A percentile compares a stretch with the other conserved stretches of the same genome.
phyloP scores from a whole-genome alignment of 495 filamentous ascomycete genomes.

The Penicillium lagena region DNA sequence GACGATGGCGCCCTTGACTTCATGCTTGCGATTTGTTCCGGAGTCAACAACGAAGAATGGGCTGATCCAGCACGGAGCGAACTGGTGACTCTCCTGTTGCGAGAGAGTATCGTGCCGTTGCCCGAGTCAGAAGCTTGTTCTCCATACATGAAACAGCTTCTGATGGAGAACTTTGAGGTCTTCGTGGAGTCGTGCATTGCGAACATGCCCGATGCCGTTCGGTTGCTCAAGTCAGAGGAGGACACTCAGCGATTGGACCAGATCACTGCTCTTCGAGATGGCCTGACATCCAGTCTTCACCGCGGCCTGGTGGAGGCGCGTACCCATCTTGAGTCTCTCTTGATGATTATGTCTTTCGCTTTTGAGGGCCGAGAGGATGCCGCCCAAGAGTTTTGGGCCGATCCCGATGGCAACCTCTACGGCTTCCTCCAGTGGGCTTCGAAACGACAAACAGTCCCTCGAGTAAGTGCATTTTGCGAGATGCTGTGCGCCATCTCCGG shows the following conservation, averaged over 20 bases:
- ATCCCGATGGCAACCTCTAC: conserved; percentile 80
- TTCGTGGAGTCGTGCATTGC: conserved; percentile 89
- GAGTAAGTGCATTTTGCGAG: conserved; percentile 92
- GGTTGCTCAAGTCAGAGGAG: conserved; percentile 79
- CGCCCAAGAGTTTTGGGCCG: conserved; percentile 81
- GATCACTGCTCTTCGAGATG: conserved; percentile 43
- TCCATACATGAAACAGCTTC: conserved; percentile 53
- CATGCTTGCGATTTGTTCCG: conserved; percentile 74
- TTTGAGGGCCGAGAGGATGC: conserved; percentile 78
- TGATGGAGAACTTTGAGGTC: conserved; percentile 76
- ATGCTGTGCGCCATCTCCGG: conserved; percentile 82
- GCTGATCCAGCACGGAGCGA: conserved; percentile 70
- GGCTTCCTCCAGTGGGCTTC: conserved; percentile 97
- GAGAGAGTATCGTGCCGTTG: conserved; percentile 61
- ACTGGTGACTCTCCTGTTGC: conserved; percentile 68
- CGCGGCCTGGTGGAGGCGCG: conserved; percentile 45
- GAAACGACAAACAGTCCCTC: conserved; percentile 80
- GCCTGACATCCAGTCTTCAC: conserved; percentile 38
- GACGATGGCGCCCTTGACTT: conserved; percentile 91
- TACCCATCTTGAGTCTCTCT: conserved; percentile 83
- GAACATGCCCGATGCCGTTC: conserved; percentile 88
- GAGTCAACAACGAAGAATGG: conserved; percentile 70
- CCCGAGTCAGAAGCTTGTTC: conserved; percentile 57
- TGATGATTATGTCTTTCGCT: conserved; percentile 86
- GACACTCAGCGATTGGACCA: conserved; percentile 77